These are phyloP conservation scores for Elaeagnus macrophylla DNA, from an alignment of 306 rosid species.

Conservation along the genomic window DNA sequence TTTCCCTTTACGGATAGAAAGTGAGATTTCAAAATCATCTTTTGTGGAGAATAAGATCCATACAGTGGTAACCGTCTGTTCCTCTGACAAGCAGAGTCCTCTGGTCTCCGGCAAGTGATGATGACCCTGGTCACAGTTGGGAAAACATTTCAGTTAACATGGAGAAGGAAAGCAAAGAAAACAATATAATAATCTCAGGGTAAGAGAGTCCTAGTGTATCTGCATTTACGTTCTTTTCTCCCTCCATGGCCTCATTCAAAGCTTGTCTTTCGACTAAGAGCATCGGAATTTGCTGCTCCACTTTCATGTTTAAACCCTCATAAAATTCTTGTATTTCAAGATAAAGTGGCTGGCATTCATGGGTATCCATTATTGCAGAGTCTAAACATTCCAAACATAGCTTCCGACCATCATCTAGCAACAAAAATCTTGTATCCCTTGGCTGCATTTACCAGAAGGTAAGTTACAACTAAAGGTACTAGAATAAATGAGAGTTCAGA, in stretches of 20 bases:
- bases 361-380: slow-evolving; percentile 92
- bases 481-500: neutral
- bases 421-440: slow-evolving; percentile 62
- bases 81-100: slow-evolving; percentile 98
- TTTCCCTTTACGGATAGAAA: slow-evolving; percentile 5
- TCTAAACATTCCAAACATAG: slow-evolving; percentile 92
- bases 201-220: neutral
- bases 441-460: slow-evolving; percentile 56
- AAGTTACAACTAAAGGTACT: slow-evolving; percentile 17
- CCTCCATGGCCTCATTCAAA: slow-evolving; percentile 96
- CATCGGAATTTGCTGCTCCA: slow-evolving; percentile 97
- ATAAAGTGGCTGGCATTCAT: slow-evolving; percentile 96
- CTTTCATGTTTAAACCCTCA: slow-evolving; percentile 90
- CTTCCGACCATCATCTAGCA: slow-evolving; percentile 93
- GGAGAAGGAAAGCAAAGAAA: neutral
- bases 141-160: slow-evolving; percentile 7
- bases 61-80: slow-evolving; percentile 87
- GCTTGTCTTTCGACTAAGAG: slow-evolving; percentile 99
- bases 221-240: slow-evolving; percentile 69
- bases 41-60: slow-evolving; percentile 12
- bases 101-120: slow-evolving; percentile 94
- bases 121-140: slow-evolving; percentile 59
- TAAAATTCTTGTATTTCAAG: slow-evolving; percentile 93
- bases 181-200: neutral
- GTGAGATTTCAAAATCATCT: slow-evolving; percentile 1